Conservation (phyloP, 768 basidiomycete genomes). For the Lactarius vividus region DNA sequence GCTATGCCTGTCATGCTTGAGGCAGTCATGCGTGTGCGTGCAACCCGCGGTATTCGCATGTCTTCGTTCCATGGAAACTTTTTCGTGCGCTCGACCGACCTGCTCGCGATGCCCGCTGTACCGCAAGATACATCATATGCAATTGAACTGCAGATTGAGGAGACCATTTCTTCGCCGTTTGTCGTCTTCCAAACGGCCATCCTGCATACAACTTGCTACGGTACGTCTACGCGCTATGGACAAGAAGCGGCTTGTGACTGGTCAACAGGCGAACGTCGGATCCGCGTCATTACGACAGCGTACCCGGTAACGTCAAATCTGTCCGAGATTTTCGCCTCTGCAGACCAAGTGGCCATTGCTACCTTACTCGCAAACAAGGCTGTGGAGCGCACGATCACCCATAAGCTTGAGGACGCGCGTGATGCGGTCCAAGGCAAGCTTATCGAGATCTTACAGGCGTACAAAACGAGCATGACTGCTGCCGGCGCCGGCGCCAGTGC, state of each 20-base stretch:
- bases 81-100: conserved; percentile 56
- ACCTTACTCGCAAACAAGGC: conserved; percentile 90
- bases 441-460: conserved; percentile 79
- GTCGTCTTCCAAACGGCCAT: conserved; percentile 56
- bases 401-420: conserved; percentile 86
- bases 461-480: conserved; percentile 96
- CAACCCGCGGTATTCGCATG: conserved; percentile 61
- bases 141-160: conserved; percentile 56
- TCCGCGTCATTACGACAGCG: conserved; percentile 86
- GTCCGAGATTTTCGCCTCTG: conserved; percentile 87
- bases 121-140: conserved; percentile 56
- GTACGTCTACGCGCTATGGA: conserved; percentile 27
- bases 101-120: conserved; percentile 55
- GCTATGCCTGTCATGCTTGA: conserved; percentile 95
- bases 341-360: conserved; percentile 82
- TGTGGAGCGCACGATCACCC: conserved; percentile 80
- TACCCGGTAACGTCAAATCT: conserved; percentile 85
- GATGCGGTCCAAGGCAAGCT: conserved; percentile 82
- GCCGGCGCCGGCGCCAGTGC: conserved; percentile 92
- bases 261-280: conserved; percentile 61
- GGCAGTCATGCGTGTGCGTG: conserved; percentile 96
- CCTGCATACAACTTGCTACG: conserved; percentile 52
- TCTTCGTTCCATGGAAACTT: conserved; percentile 62
- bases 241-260: not conserved
- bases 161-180: conserved; percentile 46